Conservation (phyloP, 257 asterid species). For the Vinca minor region DNA sequence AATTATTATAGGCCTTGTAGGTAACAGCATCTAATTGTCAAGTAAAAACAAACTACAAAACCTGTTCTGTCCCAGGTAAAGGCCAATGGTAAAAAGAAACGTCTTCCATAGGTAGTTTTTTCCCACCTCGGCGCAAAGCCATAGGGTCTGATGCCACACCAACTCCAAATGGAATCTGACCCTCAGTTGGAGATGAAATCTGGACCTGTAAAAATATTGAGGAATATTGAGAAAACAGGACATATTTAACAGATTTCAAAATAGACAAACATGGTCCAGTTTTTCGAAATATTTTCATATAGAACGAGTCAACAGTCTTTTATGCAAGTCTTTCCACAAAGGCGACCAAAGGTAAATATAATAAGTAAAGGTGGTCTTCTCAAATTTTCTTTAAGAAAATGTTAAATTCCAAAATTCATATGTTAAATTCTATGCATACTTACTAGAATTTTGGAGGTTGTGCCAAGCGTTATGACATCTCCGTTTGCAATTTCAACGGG, state of each 20-base stretch:
- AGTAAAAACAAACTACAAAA: constrained; percentile 21
- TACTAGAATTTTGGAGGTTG: constrained; percentile 64
- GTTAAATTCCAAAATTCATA: too few species aligned
- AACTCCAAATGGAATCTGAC: constrained; percentile 64
- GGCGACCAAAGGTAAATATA: too few species aligned
- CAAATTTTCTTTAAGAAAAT: too few species aligned
- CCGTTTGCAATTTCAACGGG: constrained; percentile 68
- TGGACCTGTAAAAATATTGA: constrained; percentile 53
- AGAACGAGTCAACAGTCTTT: too few species aligned
- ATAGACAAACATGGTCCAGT: too few species aligned
- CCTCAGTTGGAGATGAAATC: constrained; percentile 45
- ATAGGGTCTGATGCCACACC: constrained; percentile 83
- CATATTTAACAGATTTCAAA: too few species aligned
- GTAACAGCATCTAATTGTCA: constrained; percentile 11
- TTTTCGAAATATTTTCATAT: too few species aligned
- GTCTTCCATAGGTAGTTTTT: constrained; percentile 85
- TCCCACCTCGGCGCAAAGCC: constrained; percentile 83
- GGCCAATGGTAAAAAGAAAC: constrained; percentile 85
- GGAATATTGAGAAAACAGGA: too few species aligned
- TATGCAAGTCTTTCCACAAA: too few species aligned
- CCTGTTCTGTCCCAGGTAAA: constrained; percentile 81
- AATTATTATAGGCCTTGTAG: constrained; percentile 16
- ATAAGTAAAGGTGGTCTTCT: too few species aligned
- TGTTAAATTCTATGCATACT: too few species aligned
- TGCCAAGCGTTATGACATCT: constrained; percentile 73